These are phyloP conservation scores for Lactuca saligna DNA, from an alignment of 129 eudicot genomes.

Conservation along the genomic window DNA sequence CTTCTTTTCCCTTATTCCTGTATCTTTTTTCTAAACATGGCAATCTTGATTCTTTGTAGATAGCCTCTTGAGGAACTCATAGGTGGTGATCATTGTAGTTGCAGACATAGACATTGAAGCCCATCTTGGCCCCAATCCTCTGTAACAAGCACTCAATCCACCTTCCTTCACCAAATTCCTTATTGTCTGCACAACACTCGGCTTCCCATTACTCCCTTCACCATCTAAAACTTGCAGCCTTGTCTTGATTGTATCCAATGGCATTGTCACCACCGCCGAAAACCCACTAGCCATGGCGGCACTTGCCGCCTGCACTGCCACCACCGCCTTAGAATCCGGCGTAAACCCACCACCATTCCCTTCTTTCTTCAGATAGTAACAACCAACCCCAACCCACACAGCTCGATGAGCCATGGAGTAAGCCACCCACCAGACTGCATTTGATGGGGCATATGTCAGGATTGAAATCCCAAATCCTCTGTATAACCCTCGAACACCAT, in stretches of 20 bases:
- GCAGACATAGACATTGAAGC: conserved; percentile 93
- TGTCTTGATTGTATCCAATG: conserved; percentile 82
- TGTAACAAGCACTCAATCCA: conserved; percentile 83
- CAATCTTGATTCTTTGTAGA: conserved; percentile 61
- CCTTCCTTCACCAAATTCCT: conserved; percentile 77
- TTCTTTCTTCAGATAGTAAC: conserved; percentile 47
- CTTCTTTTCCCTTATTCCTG: conserved; percentile 15
- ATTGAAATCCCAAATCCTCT: conserved; percentile 86
- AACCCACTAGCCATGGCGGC: conserved; percentile 91
- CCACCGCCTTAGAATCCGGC: conserved; percentile 49
- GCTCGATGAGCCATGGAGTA: conserved; percentile 58
- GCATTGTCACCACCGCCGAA: conserved; percentile 85
- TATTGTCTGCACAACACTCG: conserved; percentile 48
- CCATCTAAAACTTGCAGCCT: conserved; percentile 81
- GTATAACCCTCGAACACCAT: conserved; percentile 73
- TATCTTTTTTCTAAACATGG: conserved; percentile 20
- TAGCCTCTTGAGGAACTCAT: conserved; percentile 77
- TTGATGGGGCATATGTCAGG: conserved; percentile 84
- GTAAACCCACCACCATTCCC: conserved; percentile 45
- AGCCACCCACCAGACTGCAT: conserved; percentile 93
- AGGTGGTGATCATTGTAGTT: conserved; percentile 87
- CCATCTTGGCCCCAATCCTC: conserved; percentile 94
- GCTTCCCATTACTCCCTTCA: conserved; percentile 49
- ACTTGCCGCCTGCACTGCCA: conserved; percentile 77
- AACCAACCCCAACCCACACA: conserved; percentile 65